Evolutionary conservation across 768 basidiomycete genomes (phyloP).

Genomic region (Boletus reticulatus): DNA sequence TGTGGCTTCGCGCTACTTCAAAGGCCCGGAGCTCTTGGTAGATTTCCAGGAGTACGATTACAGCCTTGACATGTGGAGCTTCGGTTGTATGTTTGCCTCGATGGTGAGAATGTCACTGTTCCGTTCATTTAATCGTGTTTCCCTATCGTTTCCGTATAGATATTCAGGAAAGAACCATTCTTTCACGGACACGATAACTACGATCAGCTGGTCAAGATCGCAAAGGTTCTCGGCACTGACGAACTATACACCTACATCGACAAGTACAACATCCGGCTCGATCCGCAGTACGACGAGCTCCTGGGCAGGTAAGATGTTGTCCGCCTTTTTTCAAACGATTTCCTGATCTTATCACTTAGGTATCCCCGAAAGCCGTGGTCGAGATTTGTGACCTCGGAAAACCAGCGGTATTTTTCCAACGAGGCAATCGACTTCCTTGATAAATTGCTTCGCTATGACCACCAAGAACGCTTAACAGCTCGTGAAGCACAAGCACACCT

Average conservation of each 20-base stretch:
- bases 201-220: conserved; percentile 96
- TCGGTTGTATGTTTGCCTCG: conserved; percentile 98
- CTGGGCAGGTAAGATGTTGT: conserved; percentile 63
- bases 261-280: conserved; percentile 93
- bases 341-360: conserved; percentile 35
- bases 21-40: conserved; percentile 93
- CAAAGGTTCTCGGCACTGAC: conserved; percentile 96
- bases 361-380: conserved; percentile 96
- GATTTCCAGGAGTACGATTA: conserved; percentile 99
- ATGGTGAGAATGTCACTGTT: conserved; percentile 61
- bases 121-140: not conserved
- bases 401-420: conserved; percentile 94
- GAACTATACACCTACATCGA: conserved; percentile 91
- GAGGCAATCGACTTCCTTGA: conserved; percentile 97
- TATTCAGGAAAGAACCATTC: conserved; percentile 98
- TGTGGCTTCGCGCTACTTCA: conserved; percentile 96
- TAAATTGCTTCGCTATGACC: conserved; percentile 93
- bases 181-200: conserved; percentile 99
- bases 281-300: conserved; percentile 94
- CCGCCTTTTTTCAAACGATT: conserved; percentile 6
- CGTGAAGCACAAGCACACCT: conserved; percentile 88
- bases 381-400: conserved; percentile 92
- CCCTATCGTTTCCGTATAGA: conserved; percentile 45
- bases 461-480: conserved; percentile 94
- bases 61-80: conserved; percentile 98